Evolutionary conservation across 2,329 filamentous ascomycete genomes (phyloP).

Genomic region (Diaporthe aspalathi): DNA sequence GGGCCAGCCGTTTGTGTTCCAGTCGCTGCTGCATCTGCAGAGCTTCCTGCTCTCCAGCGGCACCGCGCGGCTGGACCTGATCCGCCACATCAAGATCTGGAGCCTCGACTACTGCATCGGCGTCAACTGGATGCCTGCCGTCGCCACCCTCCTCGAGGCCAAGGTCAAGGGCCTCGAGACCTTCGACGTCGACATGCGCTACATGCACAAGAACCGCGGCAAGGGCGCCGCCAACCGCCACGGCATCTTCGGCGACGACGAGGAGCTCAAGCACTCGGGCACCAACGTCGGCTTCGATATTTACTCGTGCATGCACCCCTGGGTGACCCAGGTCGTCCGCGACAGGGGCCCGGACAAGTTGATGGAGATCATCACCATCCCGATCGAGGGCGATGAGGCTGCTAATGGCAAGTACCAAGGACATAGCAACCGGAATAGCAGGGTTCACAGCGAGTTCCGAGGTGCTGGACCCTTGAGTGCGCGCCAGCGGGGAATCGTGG

Average conservation of each 20-base stretch:
- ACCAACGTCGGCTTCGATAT: neutral
- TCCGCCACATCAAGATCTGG: neutral
- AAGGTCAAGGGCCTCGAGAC: neutral
- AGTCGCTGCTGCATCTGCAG: neutral
- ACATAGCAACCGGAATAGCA: no score
- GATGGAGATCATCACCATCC: neutral
- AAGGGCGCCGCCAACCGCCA: no score
- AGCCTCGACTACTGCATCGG: neutral
- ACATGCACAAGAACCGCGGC: neutral
- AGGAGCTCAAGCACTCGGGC: neutral
- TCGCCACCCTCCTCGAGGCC: neutral
- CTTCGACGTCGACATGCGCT: neutral
- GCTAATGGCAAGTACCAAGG: no score
- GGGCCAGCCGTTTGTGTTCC: neutral
- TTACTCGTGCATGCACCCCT: slow-evolving; percentile 12
- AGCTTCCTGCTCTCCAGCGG: neutral
- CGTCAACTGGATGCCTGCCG: neutral
- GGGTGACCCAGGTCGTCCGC: slow-evolving; percentile 1
- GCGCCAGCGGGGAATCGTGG: neutral
- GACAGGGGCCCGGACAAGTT: neutral
- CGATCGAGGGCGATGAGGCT: neutral
- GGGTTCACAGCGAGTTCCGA: neutral
- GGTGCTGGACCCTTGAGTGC: neutral
- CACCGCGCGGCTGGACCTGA: neutral
- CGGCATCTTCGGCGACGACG: neutral